Base-by-base conservation (phyloP, 768 basidiomycete species). In the Lactarius sanguifluus region DNA sequence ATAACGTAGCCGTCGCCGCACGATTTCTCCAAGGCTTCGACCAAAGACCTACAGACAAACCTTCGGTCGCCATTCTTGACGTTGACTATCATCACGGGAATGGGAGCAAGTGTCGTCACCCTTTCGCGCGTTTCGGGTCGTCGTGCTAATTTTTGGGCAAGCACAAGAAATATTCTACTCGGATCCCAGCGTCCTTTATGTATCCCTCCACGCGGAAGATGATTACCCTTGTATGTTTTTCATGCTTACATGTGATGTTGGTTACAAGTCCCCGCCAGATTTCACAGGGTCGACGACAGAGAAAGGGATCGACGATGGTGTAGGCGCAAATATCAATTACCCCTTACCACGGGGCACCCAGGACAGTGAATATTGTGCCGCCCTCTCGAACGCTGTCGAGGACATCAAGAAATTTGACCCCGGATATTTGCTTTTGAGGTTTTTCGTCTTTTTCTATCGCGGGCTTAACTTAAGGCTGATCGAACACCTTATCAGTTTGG, bases 61-160 rank as follows among this genome's bases (percentile, higher is more conserved):
- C n/a, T 18, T 50, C 7, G 10, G 58, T 71, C 20, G 77, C 76
- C 9, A 75, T 78, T 40, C 72, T 78, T 36, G 77, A 79, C 65
- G 70, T 79, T 40, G 77, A 79, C 60, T 79, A 77, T 64, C 77
- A 78, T 45, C 78, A 77, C 59, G 77, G 78, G 8, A 78, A 78
- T 50, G 77, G 75, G n/a, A 73, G 66, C 72, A 41, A 56, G 70
- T 57, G 20, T 18, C 50, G 15, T 23, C 3, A 20, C 12, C 25
- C 20, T 28, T 45, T 45, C 56, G 56, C 16, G 25, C 18, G 4
- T 5, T 34, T 25, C 23, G 43, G 58, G 47, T 32, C 23, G n/a
- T 43, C 30, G 30, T 47, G 4, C 56, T 61, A 25, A 68, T 38
- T 34, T 2, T 13, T 23, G 25, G 38, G 28, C 25, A 67, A 77